Base-by-base conservation (phyloP, 768 basidiomycete species). In the Butyriboletus loyo region DNA sequence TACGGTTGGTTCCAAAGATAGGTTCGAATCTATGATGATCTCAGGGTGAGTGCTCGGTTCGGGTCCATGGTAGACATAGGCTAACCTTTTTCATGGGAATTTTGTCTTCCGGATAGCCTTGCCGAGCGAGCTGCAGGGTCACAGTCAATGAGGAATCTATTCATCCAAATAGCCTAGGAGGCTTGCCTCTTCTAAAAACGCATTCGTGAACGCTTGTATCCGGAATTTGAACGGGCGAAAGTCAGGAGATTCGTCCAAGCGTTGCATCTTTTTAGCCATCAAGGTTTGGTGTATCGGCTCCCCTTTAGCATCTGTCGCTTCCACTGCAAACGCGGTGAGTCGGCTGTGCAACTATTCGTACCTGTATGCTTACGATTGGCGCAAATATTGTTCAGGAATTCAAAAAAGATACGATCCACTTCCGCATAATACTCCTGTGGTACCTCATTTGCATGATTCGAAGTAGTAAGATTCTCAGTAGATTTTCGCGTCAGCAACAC, bases 251-350 rank as follows among this genome's bases (percentile, higher is more conserved):
- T 98, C 96, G 67, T 97, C 95, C 50, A 98, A 77, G 48, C 92
- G 86, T 62, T 93, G 90, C 96, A 99, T 98, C 78, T 92, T 92
- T 78, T 98, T 98, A 1, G 95, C 89, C 96, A 99, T 99, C 62
- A 98, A 78, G 32, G 92, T 92, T 72, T 99, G 96, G 66, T 99
- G 96, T 52, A 99, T 93, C 39, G 90, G 86, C 68, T 99, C 96
- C 46, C 96, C 96, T 70, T 99, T 99, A 28, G 83, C 78, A 66
- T 98, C 97, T 44, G 86, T 89, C 5, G 90, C 87, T 52, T 97
- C 92, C 72, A 98, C 94, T 98, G 59, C 28, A 66, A 60, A 55
- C 37, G 54, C 36, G 48, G 50, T 62, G 41, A 63, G 54, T 60
- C 50, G 59, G 27, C 37, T 31, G 35, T 28, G 40, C 39, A 37